phyloP scores from a whole-genome alignment of 352 stramenopile species.

The Hyaloperonospora brassicae region DNA sequence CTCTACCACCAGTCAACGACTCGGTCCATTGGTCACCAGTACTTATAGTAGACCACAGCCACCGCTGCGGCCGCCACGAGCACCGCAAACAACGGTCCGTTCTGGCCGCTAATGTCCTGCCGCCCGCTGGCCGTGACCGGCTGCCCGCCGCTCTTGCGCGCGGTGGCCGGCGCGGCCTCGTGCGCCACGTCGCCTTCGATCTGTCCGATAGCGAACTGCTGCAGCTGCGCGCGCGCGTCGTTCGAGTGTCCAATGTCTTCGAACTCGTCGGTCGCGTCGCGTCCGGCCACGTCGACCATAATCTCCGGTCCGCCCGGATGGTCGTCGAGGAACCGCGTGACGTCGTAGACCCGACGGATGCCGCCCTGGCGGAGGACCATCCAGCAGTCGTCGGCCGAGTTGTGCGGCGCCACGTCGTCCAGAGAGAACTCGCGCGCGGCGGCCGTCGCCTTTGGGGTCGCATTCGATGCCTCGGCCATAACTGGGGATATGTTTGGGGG shows the following conservation, averaged over 20 bases:
- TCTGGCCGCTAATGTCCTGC: constrained; percentile 55
- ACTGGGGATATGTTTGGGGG: no score
- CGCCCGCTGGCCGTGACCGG: constrained; percentile 30
- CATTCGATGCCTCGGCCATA: constrained; percentile 26
- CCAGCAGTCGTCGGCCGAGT: constrained; percentile 76
- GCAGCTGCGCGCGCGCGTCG: constrained; percentile 90
- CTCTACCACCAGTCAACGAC: no score
- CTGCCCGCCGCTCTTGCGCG: constrained; percentile 11
- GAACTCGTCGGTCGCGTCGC: constrained; percentile 91
- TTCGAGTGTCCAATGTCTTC: constrained; percentile 98
- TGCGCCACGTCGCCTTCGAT: constrained; percentile 75
- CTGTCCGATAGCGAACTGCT: constrained; percentile 89
- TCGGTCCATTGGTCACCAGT: constrained; percentile 20
- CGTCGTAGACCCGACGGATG: constrained; percentile 93
- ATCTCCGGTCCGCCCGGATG: constrained; percentile 98
- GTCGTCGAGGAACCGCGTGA: constrained; percentile 96
- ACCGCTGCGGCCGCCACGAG: constrained; percentile 40
- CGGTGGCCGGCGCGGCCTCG: constrained; percentile 21
- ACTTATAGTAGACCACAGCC: constrained; percentile 59
- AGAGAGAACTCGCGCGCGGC: constrained; percentile 74
- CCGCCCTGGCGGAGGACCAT: constrained; percentile 72
- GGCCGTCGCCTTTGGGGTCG: constrained; percentile 11
- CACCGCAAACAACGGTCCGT: constrained; percentile 44
- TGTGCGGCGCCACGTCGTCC: constrained; percentile 89
- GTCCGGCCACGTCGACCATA: constrained; percentile 90